These are phyloP conservation scores for Annulohypoxylon truncatum DNA, from an alignment of 2,329 filamentous ascomycete genomes.

Conservation along the genomic window DNA sequence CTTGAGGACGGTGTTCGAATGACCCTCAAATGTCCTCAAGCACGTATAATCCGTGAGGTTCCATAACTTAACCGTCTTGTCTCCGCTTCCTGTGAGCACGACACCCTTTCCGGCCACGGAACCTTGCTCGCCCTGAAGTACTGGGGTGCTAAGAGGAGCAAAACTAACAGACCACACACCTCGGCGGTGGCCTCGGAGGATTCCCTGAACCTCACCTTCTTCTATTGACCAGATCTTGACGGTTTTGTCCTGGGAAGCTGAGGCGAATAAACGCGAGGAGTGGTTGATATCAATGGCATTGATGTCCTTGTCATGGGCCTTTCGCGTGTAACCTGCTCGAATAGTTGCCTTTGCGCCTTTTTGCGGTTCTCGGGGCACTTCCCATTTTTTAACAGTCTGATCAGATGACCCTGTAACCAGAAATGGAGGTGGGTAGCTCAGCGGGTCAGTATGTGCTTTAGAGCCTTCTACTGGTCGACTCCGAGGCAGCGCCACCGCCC, in stretches of 20 bases:
- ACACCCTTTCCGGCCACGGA: conserved; percentile 82
- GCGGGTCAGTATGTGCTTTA: conserved; percentile 76
- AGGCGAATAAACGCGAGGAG: conserved; percentile 84
- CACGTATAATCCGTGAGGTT: conserved; percentile 92
- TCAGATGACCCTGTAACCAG: conserved; percentile 94
- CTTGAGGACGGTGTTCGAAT: conserved; percentile 95
- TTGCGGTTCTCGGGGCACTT: conserved; percentile 71
- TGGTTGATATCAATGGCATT: conserved; percentile 90
- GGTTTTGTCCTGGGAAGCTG: conserved; percentile 94
- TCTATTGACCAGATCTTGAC: conserved; percentile 96
- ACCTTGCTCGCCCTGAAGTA: conserved; percentile 77
- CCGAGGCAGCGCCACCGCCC: conserved; percentile 86
- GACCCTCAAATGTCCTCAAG: conserved; percentile 92
- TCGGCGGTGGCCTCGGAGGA: conserved; percentile 90
- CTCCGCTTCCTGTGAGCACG: conserved; percentile 89
- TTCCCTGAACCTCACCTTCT: conserved; percentile 89
- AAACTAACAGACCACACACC: conserved; percentile 98
- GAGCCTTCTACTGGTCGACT: conserved; percentile 74
- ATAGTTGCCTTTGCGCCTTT: conserved; percentile 64
- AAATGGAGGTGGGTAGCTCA: conserved; percentile 84
- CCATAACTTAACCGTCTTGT: conserved; percentile 97
- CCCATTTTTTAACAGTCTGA: conserved; percentile 94
- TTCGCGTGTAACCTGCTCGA: conserved; percentile 84
- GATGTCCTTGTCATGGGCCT: conserved; percentile 98
- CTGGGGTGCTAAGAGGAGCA: conserved; percentile 80